A percentile compares a stretch with the other conserved stretches of the same genome.
phyloP scores from a whole-genome alignment of 2,329 filamentous ascomycete species.

The Colletotrichum noveboracense region DNA sequence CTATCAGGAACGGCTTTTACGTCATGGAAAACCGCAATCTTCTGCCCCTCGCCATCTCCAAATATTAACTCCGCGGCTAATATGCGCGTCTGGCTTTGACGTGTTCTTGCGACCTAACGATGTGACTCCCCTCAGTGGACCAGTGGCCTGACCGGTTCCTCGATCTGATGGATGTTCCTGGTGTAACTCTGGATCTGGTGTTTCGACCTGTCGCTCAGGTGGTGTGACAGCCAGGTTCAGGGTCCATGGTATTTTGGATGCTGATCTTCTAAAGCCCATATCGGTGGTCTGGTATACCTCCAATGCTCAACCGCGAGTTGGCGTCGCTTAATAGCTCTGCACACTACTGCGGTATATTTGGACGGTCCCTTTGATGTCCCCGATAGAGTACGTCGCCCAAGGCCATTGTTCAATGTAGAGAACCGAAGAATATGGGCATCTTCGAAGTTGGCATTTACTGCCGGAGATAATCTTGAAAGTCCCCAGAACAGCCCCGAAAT shows the following conservation, averaged over 20 bases:
- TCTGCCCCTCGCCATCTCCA: not conserved
- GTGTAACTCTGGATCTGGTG: conserved; percentile 12
- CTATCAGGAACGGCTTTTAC: not conserved
- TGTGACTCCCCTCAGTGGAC: not conserved
- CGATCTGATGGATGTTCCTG: conserved; percentile 12
- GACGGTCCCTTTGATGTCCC: not conserved
- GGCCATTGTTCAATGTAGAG: not conserved
- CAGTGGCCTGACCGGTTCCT: conserved; percentile 1
- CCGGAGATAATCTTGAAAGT: not conserved
- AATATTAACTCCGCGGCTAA: not conserved
- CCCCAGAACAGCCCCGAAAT: not conserved
- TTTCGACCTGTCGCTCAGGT: conserved; percentile 10
- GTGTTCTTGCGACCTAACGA: not conserved
- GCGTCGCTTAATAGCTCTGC: not conserved
- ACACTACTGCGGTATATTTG: not conserved
- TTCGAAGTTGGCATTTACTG: not conserved
- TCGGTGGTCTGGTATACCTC: not conserved
- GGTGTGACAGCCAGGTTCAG: conserved; percentile 8
- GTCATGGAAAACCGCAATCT: not conserved
- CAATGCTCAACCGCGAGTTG: not conserved
- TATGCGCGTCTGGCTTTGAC: not conserved
- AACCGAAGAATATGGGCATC: not conserved
- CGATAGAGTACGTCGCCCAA: not conserved
- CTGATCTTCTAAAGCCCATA: not conserved
- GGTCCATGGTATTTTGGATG: not conserved